Percentiles rank a stretch among this genome's conserved stretches.
Evolutionary conservation across 2,329 filamentous ascomycete species (phyloP).

Genomic region (Epichloe amarillans): DNA sequence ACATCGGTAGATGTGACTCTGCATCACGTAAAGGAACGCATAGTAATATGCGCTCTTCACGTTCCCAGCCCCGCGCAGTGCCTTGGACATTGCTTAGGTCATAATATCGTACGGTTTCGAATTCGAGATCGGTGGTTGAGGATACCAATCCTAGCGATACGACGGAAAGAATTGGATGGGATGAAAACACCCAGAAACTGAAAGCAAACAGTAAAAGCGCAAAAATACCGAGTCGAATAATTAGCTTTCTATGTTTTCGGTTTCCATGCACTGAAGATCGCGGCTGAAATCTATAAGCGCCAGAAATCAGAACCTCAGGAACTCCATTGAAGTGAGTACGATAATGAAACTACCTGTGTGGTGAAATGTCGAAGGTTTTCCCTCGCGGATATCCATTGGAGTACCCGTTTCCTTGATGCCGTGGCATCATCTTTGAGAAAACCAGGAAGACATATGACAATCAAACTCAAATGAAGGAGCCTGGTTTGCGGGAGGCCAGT

Average conservation of each 20-base stretch:
- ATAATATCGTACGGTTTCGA: conserved; percentile 95
- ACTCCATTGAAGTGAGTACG: not conserved
- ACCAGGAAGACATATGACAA: conserved; percentile 16
- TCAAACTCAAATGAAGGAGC: not conserved
- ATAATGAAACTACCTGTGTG: conserved; percentile 54
- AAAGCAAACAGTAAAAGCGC: conserved; percentile 49
- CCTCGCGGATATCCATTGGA: conserved; percentile 72
- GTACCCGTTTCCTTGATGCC: conserved; percentile 63
- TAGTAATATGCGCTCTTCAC: conserved; percentile 86
- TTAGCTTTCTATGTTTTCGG: conserved; percentile 58
- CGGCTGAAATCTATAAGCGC: conserved; percentile 51
- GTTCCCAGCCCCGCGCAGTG: conserved; percentile 85
- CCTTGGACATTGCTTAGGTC: conserved; percentile 86
- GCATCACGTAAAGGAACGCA: conserved; percentile 93
- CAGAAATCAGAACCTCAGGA: not conserved
- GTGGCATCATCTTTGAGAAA: conserved; percentile 62
- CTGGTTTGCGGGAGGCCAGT: not conserved
- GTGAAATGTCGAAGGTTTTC: conserved; percentile 75
- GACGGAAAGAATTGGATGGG: conserved; percentile 45
- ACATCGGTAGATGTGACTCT: conserved; percentile 85
- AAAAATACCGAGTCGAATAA: conserved; percentile 52
- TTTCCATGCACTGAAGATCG: conserved; percentile 59
- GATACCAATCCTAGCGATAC: conserved; percentile 60
- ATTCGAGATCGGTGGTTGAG: conserved; percentile 55
- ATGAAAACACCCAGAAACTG: conserved; percentile 63